Percentiles rank a stretch among this genome's conserved stretches.
Evolutionary conservation across 352 stramenopile genomes (phyloP).

Genomic region (Globisporangium mamillatum): DNA sequence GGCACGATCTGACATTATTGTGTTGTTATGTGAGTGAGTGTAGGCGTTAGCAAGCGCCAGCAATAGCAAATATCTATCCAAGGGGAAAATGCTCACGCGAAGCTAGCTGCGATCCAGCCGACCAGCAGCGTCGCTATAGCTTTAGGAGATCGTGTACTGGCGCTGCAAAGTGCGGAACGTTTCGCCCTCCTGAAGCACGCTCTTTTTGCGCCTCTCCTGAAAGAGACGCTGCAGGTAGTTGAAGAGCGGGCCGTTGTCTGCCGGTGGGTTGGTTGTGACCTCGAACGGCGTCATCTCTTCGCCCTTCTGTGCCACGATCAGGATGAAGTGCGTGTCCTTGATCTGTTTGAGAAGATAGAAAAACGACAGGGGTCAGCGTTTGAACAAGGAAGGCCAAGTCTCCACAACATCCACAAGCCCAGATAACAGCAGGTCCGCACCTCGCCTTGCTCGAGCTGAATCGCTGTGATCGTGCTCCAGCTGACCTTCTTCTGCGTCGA

Average conservation of each 20-base stretch:
- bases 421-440: not conserved
- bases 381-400: not conserved
- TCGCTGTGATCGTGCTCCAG: conserved; percentile 28
- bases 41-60: not conserved
- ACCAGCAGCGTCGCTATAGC: not conserved
- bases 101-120: not conserved
- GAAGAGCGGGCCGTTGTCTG: conserved; percentile 27
- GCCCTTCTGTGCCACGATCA: conserved; percentile 29
- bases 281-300: conserved; percentile 32
- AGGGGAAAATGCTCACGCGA: not conserved
- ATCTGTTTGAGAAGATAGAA: conserved; percentile 13
- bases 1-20: not conserved
- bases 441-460: conserved; percentile 34
- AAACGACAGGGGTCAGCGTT: not conserved
- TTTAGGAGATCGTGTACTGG: conserved; percentile 7
- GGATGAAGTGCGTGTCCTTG: conserved; percentile 33
- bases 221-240: conserved; percentile 24
- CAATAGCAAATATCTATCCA: not conserved
- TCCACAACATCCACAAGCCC: not conserved
- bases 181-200: conserved; percentile 9
- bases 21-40: not conserved
- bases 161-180: conserved; percentile 5
- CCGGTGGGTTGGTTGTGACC: conserved; percentile 24
- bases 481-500: conserved; percentile 29
- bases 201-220: conserved; percentile 24